phyloP scores from a whole-genome alignment of 2,329 filamentous ascomycete species.

The Alternaria viburni region DNA sequence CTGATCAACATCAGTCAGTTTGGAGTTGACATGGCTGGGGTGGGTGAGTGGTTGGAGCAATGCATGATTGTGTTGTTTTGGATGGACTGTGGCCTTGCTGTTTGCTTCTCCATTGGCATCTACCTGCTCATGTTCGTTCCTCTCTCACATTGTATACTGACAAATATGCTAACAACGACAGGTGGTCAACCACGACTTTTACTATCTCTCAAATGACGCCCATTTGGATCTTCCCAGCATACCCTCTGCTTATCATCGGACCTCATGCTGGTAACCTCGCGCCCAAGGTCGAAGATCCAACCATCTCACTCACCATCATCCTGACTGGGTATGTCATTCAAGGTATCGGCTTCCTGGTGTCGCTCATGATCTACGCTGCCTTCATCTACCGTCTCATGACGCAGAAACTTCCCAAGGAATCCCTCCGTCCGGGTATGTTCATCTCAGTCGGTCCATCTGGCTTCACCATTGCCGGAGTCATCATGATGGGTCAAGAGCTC shows the following conservation, averaged over 20 bases:
- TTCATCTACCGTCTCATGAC: conserved; percentile 90
- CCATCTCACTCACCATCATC: conserved; percentile 60
- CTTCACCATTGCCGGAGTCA: conserved; percentile 68
- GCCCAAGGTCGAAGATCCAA: conserved; percentile 50
- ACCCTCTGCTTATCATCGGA: conserved; percentile 78
- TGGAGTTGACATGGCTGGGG: conserved; percentile 62
- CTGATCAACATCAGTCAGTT: conserved; percentile 77
- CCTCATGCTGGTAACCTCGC: conserved; percentile 71
- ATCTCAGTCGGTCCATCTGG: conserved; percentile 80
- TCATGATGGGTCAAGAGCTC: conserved; percentile 63
- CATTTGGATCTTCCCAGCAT: conserved; percentile 86
- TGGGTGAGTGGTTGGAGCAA: conserved; percentile 56
- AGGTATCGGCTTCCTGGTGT: conserved; percentile 69
- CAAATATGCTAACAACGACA: conserved; percentile 31
- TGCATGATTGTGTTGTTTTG: conserved; percentile 74
- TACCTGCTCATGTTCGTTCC: conserved; percentile 72
- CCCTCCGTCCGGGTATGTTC: conserved; percentile 81
- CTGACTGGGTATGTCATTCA: conserved; percentile 66
- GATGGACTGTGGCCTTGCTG: conserved; percentile 73
- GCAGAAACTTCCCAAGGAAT: conserved; percentile 79
- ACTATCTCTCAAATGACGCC: conserved; percentile 86
- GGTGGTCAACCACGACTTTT: conserved; percentile 69
- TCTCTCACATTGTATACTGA: neutral
- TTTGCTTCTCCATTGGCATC: conserved; percentile 71
- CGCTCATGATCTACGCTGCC: conserved; percentile 81